A percentile compares a stretch with the other conserved stretches of the same genome.
Evolutionary conservation across 306 rosid species (phyloP).

Genomic region (Phaseolus lunatus): DNA sequence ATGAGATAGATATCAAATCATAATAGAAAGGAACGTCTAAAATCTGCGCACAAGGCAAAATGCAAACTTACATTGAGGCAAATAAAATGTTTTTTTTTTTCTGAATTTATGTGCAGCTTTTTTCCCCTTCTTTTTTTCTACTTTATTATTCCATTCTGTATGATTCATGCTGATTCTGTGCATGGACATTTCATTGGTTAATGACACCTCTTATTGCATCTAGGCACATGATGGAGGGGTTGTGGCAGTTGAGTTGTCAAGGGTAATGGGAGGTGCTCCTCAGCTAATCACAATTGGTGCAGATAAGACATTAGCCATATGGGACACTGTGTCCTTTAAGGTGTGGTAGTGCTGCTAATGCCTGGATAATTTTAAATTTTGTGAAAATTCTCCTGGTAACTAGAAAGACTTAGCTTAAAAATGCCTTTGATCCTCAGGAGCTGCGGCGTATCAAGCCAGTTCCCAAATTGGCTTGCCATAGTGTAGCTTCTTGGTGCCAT

Average conservation of each 20-base stretch:
- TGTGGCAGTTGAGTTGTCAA: slow-evolving; percentile 96
- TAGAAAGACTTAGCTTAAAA: slow-evolving; percentile 45
- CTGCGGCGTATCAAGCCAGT: slow-evolving; percentile 97
- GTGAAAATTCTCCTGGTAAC: slow-evolving; percentile 29
- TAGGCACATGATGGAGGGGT: slow-evolving; percentile 99
- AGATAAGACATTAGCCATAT: slow-evolving; percentile 95
- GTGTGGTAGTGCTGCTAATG: slow-evolving; percentile 47
- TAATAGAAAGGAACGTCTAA: slow-evolving; percentile 4
- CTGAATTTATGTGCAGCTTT: slow-evolving; percentile 17
- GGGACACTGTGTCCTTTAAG: slow-evolving; percentile 98
- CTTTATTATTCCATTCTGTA: slow-evolving; percentile 23
- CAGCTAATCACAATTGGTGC: slow-evolving; percentile 98
- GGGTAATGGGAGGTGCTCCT: slow-evolving; percentile 96
- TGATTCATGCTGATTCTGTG: slow-evolving; percentile 23
- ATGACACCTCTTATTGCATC: slow-evolving; percentile 44
- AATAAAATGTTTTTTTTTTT: slow-evolving; percentile 11
- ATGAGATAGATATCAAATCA: slow-evolving; percentile 34
- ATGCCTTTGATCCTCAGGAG: slow-evolving; percentile 66
- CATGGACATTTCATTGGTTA: slow-evolving; percentile 39
- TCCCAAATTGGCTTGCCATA: slow-evolving; percentile 94
- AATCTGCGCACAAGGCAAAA: not conserved
- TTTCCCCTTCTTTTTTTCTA: slow-evolving; percentile 12
- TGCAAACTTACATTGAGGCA: slow-evolving; percentile 23
- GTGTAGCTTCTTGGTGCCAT: slow-evolving; percentile 99
- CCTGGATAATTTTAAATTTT: slow-evolving; percentile 25